Evolutionary conservation across 768 basidiomycete genomes (phyloP), one percentile per base, ranked within the genome.

Genomic region (Kwoniella shandongensis): DNA sequence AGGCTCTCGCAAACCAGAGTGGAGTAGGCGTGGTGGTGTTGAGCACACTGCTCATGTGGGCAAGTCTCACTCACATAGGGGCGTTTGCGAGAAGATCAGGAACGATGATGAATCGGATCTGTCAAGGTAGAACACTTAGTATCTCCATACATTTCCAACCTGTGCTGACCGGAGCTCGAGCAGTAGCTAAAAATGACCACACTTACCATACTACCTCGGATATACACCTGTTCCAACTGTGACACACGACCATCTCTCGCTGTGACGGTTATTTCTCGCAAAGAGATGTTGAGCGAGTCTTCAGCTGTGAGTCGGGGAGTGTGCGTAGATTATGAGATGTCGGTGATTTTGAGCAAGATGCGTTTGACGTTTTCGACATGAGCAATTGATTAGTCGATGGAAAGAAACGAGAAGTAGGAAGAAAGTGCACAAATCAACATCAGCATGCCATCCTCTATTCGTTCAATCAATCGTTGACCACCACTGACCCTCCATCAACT

Each of bases 31-130:
- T 13, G 4, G 35, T 25, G 32, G 15, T 18, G 49, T 13, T 29
- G 25, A 38, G 35, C 12, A 18, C 8, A 22, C n/a, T 18, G 50
- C 7, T 38, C 17, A 25, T 6, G 2, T 10, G 13, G 3, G 51
- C 27, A 42, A 27, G 44, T 20, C 25, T 38, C 11, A 80, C 89
- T 76, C 74, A 93, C 96, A 99, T 99, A 18, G 96, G 96, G 13
- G 96, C 96, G 76, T 98, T 98, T 76, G 97, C 89, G 66, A 99
- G 81, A 89, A 99, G 97, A 78, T 98, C 96, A 53, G 96, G 96
- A 20, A 99, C 96, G 77, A 98, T 97, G 80, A 98, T 94, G 81
- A 96, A 98, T 64, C 96, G 69, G 56, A 70, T 67, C 69, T 73
- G 27, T 32, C 11, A 26, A 4, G 22, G 10, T 26, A 41, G 42